Percentiles rank a stretch among this genome's conserved stretches.
Conservation (phyloP, 192 early-diverging fungal genomes). For the Chytriomyces sp. region DNA sequence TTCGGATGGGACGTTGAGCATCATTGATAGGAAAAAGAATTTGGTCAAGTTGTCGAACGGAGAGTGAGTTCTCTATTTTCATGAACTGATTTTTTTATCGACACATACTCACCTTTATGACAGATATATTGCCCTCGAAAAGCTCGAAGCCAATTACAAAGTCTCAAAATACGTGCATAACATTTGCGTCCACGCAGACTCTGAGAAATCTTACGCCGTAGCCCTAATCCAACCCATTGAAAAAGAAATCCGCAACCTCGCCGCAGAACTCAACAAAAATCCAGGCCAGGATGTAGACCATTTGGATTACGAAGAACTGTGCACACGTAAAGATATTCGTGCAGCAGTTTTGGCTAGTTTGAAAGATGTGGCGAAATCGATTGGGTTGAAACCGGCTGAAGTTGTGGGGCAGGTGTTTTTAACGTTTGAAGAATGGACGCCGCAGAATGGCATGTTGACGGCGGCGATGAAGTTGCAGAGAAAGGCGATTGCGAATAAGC, state of each 20-base stretch:
- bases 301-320: slow-evolving; percentile 58
- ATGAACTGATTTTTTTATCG: background rate
- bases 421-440: slow-evolving; percentile 84
- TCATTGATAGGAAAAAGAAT: slow-evolving; percentile 95
- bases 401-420: slow-evolving; percentile 71
- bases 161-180: slow-evolving; percentile 73
- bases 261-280: slow-evolving; percentile 24
- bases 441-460: slow-evolving; percentile 83
- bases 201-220: slow-evolving; percentile 71
- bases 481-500: slow-evolving; percentile 71
- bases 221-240: slow-evolving; percentile 77
- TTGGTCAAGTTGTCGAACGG: slow-evolving; percentile 90
- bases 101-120: background rate
- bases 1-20: slow-evolving; percentile 72
- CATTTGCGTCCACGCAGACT: slow-evolving; percentile 67
- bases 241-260: slow-evolving; percentile 41
- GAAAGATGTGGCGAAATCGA: slow-evolving; percentile 64
- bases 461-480: slow-evolving; percentile 93
- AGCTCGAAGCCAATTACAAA: slow-evolving; percentile 90
- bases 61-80: slow-evolving; percentile 51
- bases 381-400: slow-evolving; percentile 76
- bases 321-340: slow-evolving; percentile 41
- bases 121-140: slow-evolving; percentile 85
- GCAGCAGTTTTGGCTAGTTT: slow-evolving; percentile 62
- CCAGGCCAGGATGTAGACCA: slow-evolving; percentile 35